phyloP scores from a whole-genome alignment of 2,329 filamentous ascomycete species.

The Metarhizium robertsii region DNA sequence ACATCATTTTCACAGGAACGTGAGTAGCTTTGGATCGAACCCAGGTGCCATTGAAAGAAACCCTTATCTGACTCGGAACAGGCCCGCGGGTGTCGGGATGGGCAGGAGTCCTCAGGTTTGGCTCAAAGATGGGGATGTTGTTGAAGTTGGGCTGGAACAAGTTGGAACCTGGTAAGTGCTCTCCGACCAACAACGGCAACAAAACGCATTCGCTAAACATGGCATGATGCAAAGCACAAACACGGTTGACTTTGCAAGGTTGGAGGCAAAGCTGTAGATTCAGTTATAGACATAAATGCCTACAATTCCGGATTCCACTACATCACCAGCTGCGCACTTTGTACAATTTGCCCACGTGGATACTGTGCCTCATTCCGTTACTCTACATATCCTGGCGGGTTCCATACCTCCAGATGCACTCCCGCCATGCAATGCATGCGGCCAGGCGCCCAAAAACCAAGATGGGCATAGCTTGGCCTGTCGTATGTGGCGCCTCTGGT shows the following conservation, averaged over 20 bases:
- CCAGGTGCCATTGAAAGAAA: too few species aligned
- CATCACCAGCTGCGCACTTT: not conserved
- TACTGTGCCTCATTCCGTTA: too few species aligned
- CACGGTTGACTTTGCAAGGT: conserved; percentile 5
- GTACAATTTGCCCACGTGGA: not conserved
- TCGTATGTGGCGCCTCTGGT: not conserved
- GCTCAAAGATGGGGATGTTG: conserved; percentile 61
- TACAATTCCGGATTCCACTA: not conserved
- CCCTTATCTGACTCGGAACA: conserved; percentile 15
- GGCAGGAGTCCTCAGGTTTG: conserved; percentile 57
- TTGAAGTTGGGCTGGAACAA: conserved; percentile 58
- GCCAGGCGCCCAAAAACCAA: too few species aligned
- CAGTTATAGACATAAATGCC: not conserved
- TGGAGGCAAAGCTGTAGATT: not conserved
- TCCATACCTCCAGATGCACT: too few species aligned
- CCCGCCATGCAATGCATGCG: too few species aligned
- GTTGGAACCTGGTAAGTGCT: conserved; percentile 45
- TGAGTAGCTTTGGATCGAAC: conserved; percentile 20
- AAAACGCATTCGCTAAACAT: not conserved
- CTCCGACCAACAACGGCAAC: not conserved
- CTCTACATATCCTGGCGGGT: too few species aligned
- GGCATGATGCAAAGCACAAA: conserved; percentile 40
- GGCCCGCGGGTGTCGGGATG: conserved; percentile 62
- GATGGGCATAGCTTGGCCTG: too few species aligned
- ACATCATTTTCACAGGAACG: conserved; percentile 59